Evolutionary conservation across 2,329 filamentous ascomycete genomes (phyloP).

Genomic region (Macrophomina phaseolina): DNA sequence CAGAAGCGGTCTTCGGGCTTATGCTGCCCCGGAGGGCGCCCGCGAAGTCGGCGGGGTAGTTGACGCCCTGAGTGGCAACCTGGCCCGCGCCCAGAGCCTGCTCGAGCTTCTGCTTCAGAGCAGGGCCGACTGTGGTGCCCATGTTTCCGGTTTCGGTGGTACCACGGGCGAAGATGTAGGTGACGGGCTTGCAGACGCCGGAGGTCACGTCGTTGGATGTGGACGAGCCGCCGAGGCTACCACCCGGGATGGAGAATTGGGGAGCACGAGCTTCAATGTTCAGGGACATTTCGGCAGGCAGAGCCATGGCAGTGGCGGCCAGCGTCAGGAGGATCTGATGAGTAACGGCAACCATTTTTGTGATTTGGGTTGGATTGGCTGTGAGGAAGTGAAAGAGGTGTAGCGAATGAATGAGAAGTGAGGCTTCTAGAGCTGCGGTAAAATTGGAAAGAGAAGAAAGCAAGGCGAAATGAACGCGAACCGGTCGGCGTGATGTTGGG

Average conservation of each 20-base stretch:
- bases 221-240: slow-evolving; percentile 27
- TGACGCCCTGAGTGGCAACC: slow-evolving; percentile 61
- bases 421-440: background rate
- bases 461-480: background rate
- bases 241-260: slow-evolving; percentile 13
- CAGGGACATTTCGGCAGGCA: background rate
- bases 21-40: slow-evolving; percentile 36
- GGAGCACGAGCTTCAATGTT: slow-evolving; percentile 1
- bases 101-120: slow-evolving; percentile 56
- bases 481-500: background rate
- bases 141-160: slow-evolving; percentile 61
- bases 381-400: background rate
- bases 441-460: background rate
- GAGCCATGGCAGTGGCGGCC: slow-evolving; percentile 3
- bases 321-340: background rate
- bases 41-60: slow-evolving; percentile 49
- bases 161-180: slow-evolving; percentile 63
- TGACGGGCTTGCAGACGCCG: slow-evolving; percentile 53
- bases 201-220: slow-evolving; percentile 39
- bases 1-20: slow-evolving; percentile 47
- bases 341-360: slow-evolving; percentile 8
- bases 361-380: background rate
- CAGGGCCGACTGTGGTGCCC: slow-evolving; percentile 56
- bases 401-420: background rate
- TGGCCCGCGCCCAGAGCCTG: slow-evolving; percentile 46